Evolutionary conservation across 441 rosid species (phyloP), one percentile per base, ranked within the genome.

Genomic region (Metrosideros polymorpha): DNA sequence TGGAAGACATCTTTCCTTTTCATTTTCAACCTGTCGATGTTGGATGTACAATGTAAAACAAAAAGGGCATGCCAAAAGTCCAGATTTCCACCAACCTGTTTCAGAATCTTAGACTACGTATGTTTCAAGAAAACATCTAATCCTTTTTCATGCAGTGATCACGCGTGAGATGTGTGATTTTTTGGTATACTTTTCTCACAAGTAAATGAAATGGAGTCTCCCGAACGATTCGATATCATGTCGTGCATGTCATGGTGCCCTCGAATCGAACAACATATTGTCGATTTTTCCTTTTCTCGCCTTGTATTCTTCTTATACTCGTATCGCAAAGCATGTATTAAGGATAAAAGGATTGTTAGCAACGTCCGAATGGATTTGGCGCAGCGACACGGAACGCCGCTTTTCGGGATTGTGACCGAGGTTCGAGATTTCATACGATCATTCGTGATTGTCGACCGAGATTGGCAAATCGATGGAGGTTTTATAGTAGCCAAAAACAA

Each of bases 361-460:
- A 12, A 63, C 3, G 25, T 4, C 1, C 5, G 1, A 5, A 63
- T 32, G 3, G 4, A 63, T 35, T 32, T 9, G 14, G 4, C 0
- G 1, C 7, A 12, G 0, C 9, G 8, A 10, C n/a, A 54, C 4
- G 5, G 7, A 54, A 9, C 2, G 12, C n/a, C 27, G 4, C 15
- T 9, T 13, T 9, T 35, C 6, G 13, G 13, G 45, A 5, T 66
- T 1, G 45, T 66, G 45, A 66, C 7, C 7, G 6, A 35, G 45
- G 27, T 2, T 35, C 14, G 2, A 66, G 45, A 66, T 35, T 19
- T 35, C 6, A 14, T 22, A 9, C 0, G 7, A 35, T 35, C 27
- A 35, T 19, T 32, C 18, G 45, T 66, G 77, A 35, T 66, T 0
- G 15, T 9, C 15, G 1, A 35, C 27, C 4, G 1, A 19, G 27